Conservation (phyloP, 2,329 filamentous ascomycete genomes). For the Sporothrix brunneoviolacea region DNA sequence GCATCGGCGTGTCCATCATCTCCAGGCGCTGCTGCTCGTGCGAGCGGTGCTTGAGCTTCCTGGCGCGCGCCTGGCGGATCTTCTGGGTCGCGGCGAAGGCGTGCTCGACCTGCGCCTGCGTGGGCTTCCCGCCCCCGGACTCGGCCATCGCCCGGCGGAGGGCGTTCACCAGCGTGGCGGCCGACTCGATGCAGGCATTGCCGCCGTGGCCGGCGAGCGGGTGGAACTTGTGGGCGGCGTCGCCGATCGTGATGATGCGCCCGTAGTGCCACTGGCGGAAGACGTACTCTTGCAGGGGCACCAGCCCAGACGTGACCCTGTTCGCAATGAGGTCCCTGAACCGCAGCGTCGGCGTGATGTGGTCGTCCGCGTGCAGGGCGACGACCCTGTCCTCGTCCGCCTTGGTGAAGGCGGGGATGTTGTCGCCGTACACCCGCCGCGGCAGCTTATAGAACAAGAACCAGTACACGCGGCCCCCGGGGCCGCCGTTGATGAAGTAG, state of each 20-base stretch:
- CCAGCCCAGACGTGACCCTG: slow-evolving; percentile 23
- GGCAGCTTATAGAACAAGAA: slow-evolving; percentile 17
- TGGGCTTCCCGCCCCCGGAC: not conserved
- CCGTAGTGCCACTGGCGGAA: slow-evolving; percentile 29
- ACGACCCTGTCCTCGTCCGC: slow-evolving; percentile 13
- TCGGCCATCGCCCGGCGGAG: slow-evolving; percentile 7
- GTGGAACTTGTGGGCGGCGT: slow-evolving; percentile 28
- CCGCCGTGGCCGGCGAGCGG: slow-evolving; percentile 23
- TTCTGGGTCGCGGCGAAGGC: slow-evolving; percentile 11
- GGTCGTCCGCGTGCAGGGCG: slow-evolving; percentile 2
- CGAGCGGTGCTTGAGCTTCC: slow-evolving; percentile 5
- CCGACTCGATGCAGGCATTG: slow-evolving; percentile 23
- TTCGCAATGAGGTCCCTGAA: slow-evolving; percentile 17
- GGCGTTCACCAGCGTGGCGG: slow-evolving; percentile 19
- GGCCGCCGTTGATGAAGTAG: slow-evolving; percentile 15
- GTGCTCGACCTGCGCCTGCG: slow-evolving; percentile 5
- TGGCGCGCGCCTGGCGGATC: not conserved
- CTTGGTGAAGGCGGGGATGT: slow-evolving; percentile 16
- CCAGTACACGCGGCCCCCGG: slow-evolving; percentile 18
- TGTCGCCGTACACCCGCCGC: slow-evolving; percentile 10
- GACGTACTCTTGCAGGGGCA: slow-evolving; percentile 28
- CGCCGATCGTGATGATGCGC: slow-evolving; percentile 27
- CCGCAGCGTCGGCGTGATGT: slow-evolving; percentile 12
- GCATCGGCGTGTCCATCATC: slow-evolving; percentile 10
- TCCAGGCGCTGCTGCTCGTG: slow-evolving; percentile 17